Evolutionary conservation across 768 basidiomycete genomes (phyloP).

Genomic region (Tricholoma sp.): DNA sequence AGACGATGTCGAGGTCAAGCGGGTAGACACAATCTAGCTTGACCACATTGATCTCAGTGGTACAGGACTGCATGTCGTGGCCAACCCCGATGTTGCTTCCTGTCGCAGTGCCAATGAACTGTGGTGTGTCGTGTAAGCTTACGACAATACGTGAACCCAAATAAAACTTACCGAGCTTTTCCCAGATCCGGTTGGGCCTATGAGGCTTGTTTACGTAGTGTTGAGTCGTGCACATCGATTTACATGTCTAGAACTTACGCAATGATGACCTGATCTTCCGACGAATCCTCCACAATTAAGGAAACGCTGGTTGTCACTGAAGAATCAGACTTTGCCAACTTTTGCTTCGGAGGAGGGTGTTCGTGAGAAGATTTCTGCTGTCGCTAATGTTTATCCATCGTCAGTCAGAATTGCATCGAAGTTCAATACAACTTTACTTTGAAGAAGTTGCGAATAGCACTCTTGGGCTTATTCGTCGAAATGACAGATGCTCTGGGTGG

Average conservation of each 20-base stretch:
- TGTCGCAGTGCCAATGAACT: not conserved
- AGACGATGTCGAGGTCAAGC: conserved; percentile 8
- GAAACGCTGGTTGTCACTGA: not conserved
- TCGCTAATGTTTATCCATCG: not conserved
- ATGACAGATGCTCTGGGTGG: not conserved
- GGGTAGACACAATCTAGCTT: not conserved
- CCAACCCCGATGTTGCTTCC: not conserved
- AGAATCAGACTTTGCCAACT: not conserved
- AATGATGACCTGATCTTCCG: not conserved
- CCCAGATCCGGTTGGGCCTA: not conserved
- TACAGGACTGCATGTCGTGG: not conserved
- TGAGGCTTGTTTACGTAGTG: not conserved
- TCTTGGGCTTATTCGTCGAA: not conserved
- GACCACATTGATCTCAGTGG: conserved; percentile 1
- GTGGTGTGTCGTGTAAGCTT: no score
- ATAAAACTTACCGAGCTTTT: not conserved
- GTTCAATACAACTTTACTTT: not conserved
- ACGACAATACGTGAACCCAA: not conserved
- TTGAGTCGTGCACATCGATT: not conserved
- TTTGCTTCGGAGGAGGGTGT: not conserved
- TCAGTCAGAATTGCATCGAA: not conserved
- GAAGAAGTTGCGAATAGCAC: not conserved
- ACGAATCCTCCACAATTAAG: not conserved
- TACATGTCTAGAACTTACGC: not conserved
- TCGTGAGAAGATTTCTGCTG: not conserved